Conservation (phyloP, 495 filamentous ascomycete genomes). For the Neurospora sp. region DNA sequence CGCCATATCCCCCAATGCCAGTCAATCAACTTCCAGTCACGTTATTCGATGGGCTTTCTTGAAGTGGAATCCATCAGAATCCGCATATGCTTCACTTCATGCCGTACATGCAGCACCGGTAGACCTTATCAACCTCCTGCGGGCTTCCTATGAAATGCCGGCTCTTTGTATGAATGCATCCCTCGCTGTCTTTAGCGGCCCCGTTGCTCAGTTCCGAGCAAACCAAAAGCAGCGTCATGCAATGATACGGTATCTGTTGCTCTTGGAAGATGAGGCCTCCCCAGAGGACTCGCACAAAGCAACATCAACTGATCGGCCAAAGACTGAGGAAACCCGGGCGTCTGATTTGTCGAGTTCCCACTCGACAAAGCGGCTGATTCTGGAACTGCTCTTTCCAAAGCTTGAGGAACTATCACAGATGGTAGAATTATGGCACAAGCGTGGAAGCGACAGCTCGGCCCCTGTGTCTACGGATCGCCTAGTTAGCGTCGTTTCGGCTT, state of each 20-base stretch:
- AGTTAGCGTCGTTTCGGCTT: conserved; percentile 35
- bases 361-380: conserved; percentile 33
- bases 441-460: conserved; percentile 25
- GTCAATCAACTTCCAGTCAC: conserved; percentile 53
- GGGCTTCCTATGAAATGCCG: conserved; percentile 31
- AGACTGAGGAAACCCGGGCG: conserved; percentile 3
- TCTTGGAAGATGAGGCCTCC: conserved; percentile 19
- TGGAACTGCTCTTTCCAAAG: conserved; percentile 40
- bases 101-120: conserved; percentile 30
- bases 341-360: conserved; percentile 30
- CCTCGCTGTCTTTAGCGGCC: conserved; percentile 28
- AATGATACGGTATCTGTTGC: conserved; percentile 32
- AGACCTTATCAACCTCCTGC: conserved; percentile 36
- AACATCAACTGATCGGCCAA: conserved; percentile 1
- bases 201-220: conserved; percentile 26
- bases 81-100: conserved; percentile 29
- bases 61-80: conserved; percentile 55
- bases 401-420: conserved; percentile 31
- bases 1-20: conserved; percentile 52
- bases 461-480: conserved; percentile 37
- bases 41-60: conserved; percentile 71
- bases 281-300: background rate
- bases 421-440: conserved; percentile 34
- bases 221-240: conserved; percentile 10
- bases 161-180: conserved; percentile 13